A percentile compares a stretch with the other conserved stretches of the same genome.
Conservation (phyloP, 164 flowering plant species). For the Warburgia ugandensis region DNA sequence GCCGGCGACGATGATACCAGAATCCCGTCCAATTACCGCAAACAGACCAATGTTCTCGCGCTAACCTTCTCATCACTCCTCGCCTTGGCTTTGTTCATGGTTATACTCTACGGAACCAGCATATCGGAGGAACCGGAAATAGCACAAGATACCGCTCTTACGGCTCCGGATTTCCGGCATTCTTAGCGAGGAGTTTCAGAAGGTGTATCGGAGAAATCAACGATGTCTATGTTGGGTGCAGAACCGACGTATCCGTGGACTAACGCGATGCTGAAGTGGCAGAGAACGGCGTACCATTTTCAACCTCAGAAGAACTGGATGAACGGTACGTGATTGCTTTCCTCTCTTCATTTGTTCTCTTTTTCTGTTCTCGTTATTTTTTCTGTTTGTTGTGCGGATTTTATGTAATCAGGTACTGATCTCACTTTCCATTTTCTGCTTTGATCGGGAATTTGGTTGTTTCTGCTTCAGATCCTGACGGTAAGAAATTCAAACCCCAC, state of each 20-base stretch:
- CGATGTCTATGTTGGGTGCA: neutral
- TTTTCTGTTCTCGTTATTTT: neutral
- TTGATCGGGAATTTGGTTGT: constrained; percentile 10
- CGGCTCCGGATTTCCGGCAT: neutral
- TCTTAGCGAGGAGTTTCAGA: constrained; percentile 10
- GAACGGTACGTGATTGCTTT: constrained; percentile 39
- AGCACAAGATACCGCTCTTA: neutral
- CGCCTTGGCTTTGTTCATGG: too few species aligned
- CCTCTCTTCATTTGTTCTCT: neutral
- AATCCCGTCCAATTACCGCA: too few species aligned
- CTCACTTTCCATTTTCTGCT: neutral
- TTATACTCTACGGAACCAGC: too few species aligned
- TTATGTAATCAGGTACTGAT: neutral
- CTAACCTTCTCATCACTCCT: too few species aligned
- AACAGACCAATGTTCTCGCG: too few species aligned
- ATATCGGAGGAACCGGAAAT: neutral
- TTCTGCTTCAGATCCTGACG: constrained; percentile 55
- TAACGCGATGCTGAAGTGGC: constrained; percentile 18
- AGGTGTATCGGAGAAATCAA: constrained; percentile 18
- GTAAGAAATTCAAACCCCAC: constrained; percentile 21
- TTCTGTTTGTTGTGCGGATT: neutral
- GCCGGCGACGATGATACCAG: too few species aligned
- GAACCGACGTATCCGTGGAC: constrained; percentile 10
- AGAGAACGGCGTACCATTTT: constrained; percentile 52
- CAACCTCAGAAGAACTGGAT: constrained; percentile 84